Conservation (phyloP, 1,284 basidiomycete genomes). For the Prillingera fragicola region DNA sequence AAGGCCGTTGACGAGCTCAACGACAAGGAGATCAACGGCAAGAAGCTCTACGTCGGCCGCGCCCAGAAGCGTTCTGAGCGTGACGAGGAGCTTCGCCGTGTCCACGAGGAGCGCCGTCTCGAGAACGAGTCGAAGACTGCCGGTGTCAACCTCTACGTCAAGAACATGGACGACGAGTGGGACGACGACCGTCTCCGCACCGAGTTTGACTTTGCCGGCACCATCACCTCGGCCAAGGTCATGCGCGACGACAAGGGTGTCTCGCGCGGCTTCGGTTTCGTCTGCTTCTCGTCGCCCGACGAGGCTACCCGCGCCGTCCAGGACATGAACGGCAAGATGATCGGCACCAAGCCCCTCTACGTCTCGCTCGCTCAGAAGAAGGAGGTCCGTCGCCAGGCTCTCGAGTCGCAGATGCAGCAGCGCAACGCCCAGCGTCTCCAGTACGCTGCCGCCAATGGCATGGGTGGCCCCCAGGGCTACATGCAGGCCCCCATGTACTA, state of each 20-base stretch:
- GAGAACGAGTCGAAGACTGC: slow-evolving; percentile 98
- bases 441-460: slow-evolving; percentile 79
- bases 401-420: slow-evolving; percentile 97
- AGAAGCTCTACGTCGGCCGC: slow-evolving; percentile 90
- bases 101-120: slow-evolving; percentile 93
- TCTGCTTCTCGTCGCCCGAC: slow-evolving; percentile 97
- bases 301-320: slow-evolving; percentile 99
- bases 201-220: slow-evolving; percentile 95
- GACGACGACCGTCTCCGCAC: slow-evolving; percentile 90
- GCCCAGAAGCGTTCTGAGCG: slow-evolving; percentile 99
- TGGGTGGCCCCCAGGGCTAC: slow-evolving; percentile 65
- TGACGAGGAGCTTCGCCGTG: slow-evolving; percentile 89
- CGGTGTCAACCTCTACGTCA: slow-evolving; percentile 99
- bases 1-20: slow-evolving; percentile 85
- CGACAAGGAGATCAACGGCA: slow-evolving; percentile 78
- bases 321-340: slow-evolving; percentile 99
- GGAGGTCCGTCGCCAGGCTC: slow-evolving; percentile 95
- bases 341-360: slow-evolving; percentile 96
- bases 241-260: slow-evolving; percentile 89
- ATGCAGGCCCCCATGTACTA: slow-evolving; percentile 79
- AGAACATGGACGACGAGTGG: slow-evolving; percentile 85
- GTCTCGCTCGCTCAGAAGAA: slow-evolving; percentile 98
- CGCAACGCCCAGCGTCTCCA: slow-evolving; percentile 86
- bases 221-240: slow-evolving; percentile 97
- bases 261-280: slow-evolving; percentile 92